Base-by-base conservation (phyloP, 345 rosid species). In the Geranium brycei region DNA sequence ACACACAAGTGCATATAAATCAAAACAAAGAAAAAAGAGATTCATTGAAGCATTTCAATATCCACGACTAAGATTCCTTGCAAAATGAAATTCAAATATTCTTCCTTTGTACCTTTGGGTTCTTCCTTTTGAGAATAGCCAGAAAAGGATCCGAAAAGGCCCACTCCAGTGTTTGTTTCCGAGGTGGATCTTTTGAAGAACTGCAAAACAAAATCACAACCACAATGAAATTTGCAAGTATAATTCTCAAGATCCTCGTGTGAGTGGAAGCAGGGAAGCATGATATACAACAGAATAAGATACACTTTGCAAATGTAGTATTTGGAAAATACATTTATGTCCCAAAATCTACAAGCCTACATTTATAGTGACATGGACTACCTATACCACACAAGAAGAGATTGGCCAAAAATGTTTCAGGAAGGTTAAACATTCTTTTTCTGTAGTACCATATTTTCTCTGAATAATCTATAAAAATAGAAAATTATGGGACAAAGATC, bases 91-190 rank as follows among this genome's bases (percentile, higher is more conserved):
- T 55, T 18, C 55, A 38, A 7, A 3, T 16, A 60, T 53, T 67
- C 17, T 62, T 65, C 61, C 11, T 28, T 41, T 15, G 15, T 78
- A 90, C 97, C 91, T 79, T 62, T 86, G 28, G 72, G 56, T 59
- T 80, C 90, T 63, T 83, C 96, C 73, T 77, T 79, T 58, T 71
- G 88, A 3, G 89, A 59, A 66, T 73, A 78, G 16, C 77, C 78
- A 58, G 91, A 83, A 74, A 93, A 78, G 35, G 96, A 83, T 73
- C 87, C 88, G 38, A 93, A 67, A 31, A 90, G 66, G 66, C 84
- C 28, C 81, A 79, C 78, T 90, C 99, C 61, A 90, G 66, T 58
- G 98, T n/a, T 78, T 32, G 93, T 79, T 68, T 92, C 98, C 1
- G 99, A 93, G 31, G 84, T 70, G 57, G 89, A 85, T 69, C 90